These are phyloP conservation scores for Theobroma cacao DNA, from an alignment of 345 rosid genomes.

Conservation along the genomic window DNA sequence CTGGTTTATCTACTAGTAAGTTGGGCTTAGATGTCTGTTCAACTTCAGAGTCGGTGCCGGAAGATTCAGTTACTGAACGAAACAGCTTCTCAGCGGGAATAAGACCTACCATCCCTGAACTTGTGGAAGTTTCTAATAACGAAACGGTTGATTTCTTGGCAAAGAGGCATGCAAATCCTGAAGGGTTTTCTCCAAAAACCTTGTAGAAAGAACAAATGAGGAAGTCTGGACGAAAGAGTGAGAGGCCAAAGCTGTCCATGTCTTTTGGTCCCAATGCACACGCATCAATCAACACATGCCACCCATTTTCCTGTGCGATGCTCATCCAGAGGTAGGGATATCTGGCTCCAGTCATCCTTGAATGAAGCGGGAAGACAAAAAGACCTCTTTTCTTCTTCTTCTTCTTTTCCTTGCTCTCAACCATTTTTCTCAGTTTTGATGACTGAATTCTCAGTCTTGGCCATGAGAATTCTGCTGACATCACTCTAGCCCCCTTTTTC, in stretches of 20 bases:
- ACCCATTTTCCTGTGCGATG: slow-evolving; percentile 81
- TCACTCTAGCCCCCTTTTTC: slow-evolving; percentile 68
- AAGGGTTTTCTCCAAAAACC: slow-evolving; percentile 88
- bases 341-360: slow-evolving; percentile 78
- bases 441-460: slow-evolving; percentile 76
- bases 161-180: slow-evolving; percentile 92
- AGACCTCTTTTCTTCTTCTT: slow-evolving; percentile 66
- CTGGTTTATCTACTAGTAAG: slow-evolving; percentile 25
- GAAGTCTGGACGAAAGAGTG: slow-evolving; percentile 83
- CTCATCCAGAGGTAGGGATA: slow-evolving; percentile 94
- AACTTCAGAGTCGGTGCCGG: slow-evolving; percentile 32
- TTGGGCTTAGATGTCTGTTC: slow-evolving; percentile 15
- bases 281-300: slow-evolving; percentile 92
- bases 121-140: slow-evolving; percentile 45
- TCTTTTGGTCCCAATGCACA: slow-evolving; percentile 92
- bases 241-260: slow-evolving; percentile 92
- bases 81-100: slow-evolving; percentile 46
- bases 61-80: slow-evolving; percentile 32
- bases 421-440: slow-evolving; percentile 56
- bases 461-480: slow-evolving; percentile 91
- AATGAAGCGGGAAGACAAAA: slow-evolving; percentile 88
- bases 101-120: slow-evolving; percentile 73
- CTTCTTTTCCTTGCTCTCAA: slow-evolving; percentile 50
- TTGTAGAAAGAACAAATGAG: slow-evolving; percentile 87
- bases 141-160: slow-evolving; percentile 72